phyloP scores from a whole-genome alignment of 192 early-diverging fungal genomes.

The Backusella morwellensis region DNA sequence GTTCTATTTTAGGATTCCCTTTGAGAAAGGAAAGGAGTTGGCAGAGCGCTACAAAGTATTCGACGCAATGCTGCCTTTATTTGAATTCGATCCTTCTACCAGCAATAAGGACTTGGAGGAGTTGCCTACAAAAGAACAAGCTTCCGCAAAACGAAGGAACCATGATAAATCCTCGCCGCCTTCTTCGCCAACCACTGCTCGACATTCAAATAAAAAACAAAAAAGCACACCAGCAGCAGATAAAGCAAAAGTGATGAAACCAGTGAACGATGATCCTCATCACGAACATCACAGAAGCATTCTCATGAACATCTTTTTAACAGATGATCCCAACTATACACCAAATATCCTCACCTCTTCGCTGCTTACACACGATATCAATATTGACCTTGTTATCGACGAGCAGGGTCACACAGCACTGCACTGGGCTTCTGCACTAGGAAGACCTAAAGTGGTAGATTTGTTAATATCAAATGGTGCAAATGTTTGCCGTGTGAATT shows the following conservation, averaged over 20 bases:
- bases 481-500: conserved; percentile 67
- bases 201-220: background rate
- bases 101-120: conserved; percentile 25
- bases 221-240: background rate
- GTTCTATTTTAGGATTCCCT: conserved; percentile 70
- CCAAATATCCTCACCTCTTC: conserved; percentile 57
- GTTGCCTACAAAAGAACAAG: conserved; percentile 50
- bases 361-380: conserved; percentile 45
- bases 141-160: background rate
- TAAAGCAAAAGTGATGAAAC: background rate
- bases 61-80: conserved; percentile 65
- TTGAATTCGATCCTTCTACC: conserved; percentile 73
- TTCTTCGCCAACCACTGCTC: background rate
- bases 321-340: conserved; percentile 57
- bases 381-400: conserved; percentile 86
- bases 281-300: conserved; percentile 67
- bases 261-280: background rate
- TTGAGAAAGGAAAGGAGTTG: conserved; percentile 77
- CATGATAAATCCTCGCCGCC: conserved; percentile 6
- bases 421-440: conserved; percentile 96
- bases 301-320: conserved; percentile 85
- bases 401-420: conserved; percentile 93
- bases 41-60: conserved; percentile 80
- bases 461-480: conserved; percentile 77
- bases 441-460: conserved; percentile 68